Evolutionary conservation across 768 basidiomycete species (phyloP), one percentile per base, ranked within the genome.

Genomic region (Psilocybe subaeruginosa): DNA sequence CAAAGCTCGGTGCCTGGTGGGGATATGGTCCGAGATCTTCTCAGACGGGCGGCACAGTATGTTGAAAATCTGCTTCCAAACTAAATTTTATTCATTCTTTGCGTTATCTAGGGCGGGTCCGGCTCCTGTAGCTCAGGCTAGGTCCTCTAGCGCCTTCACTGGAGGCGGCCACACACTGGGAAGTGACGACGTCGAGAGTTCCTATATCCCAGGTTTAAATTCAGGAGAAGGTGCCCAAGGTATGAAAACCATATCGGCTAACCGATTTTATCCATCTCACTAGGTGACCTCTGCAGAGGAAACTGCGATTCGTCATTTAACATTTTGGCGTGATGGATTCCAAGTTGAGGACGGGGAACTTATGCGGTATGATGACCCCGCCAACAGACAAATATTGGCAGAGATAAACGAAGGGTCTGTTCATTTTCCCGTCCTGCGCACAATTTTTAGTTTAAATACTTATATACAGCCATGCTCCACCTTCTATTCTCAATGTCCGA

Each of bases 281-380:
- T 23, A 23, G 23, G 37, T 16, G 7, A 39, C 7, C 17, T 29
- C 2, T 54, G 39, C 82, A 61, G 82, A 83, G 59, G 84, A 87
- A 54, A 80, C 84, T 3, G 89, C 81, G 0, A 84, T 88, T 51
- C 87, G 97, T 8, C 82, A 85, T 58, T 77, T 99, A 46, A 95
- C 90, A 0, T 92, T 99, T 76, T 99, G 97, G 97, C 83, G 88
- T 43, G 85, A 98, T 61, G 97, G 97, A 0, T 98, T 97, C 75
- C 88, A 88, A 50, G 84, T 99, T 48, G 93, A 97, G 69, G 93
- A 95, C 63, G 93, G 95, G 4, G 88, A 89, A 31, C 77, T 99
- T 57, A 84, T 92, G 83, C 79, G 83, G 19, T 97, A 97, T 71
- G 90, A 92, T 59, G 87, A 95, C 62, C 92, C 93, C 0, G 79